Base-by-base conservation (phyloP, 2,329 filamentous ascomycete genomes). In the Sclerotinia subarctica region DNA sequence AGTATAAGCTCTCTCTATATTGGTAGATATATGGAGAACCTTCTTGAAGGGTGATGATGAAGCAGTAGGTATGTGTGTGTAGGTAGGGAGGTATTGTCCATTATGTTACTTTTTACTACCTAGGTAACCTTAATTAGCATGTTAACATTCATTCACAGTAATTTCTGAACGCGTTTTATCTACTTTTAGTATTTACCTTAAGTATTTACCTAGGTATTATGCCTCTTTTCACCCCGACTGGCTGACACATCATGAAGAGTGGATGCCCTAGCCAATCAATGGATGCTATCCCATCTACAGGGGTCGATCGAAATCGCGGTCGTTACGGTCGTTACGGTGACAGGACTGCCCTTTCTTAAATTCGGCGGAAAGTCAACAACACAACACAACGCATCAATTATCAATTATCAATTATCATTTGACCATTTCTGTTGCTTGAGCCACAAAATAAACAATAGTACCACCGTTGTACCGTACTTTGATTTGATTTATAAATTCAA, bases 281-380 rank as follows among this genome's bases (percentile, higher is more conserved):
- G n/a, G n/a, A n/a, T n/a, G n/a, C n/a, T n/a, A n/a, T n/a, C 54
- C 56, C 53, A 24, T 42, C 26, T 6, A 21, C 56, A 54, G 47
- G 47, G 65, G 11, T 66, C 32, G 21, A n/a, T 53, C 26, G 7
- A 53, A 62, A 47, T 63, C 24, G 24, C 59, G 21, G 65, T 67
- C 57, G 26, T 67, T 62, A 54, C 47, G 65, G 54, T 42, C 38
- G 62, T 52, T 54, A 68, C 58, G 64, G 64, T 59, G 49, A 54
- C 38, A n/a, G 15, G 32, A 24, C 13, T 24, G n/a, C 46, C 38
- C 63, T 32, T 54, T 49, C 44, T 42, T 24, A 26, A 26, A 57
- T 57, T 66, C 57, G 57, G 29, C 54, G 32, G 17, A 35, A 44
- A 35, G 51, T 67, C 65, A 67, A 67, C 57, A 63, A 62, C 24